phyloP scores from a whole-genome alignment of 225 moss, liverwort and hornwort species.

The Sphagnum contortum region DNA sequence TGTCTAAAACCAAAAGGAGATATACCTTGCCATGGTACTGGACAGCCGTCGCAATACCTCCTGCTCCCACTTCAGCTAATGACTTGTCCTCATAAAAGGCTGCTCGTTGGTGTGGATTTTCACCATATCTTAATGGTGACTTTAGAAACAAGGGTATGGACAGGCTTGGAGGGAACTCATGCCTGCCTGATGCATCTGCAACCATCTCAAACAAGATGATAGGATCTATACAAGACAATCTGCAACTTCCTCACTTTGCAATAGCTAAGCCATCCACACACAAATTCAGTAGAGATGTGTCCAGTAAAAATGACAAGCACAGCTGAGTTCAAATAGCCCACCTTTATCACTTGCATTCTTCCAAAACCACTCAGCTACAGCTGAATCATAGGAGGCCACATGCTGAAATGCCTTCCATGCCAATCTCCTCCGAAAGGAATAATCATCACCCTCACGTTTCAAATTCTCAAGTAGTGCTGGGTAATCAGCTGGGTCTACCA shows the following conservation, averaged over 20 bases:
- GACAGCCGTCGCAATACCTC: slow-evolving; percentile 73
- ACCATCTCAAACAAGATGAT: no score
- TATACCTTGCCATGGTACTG: slow-evolving; percentile 96
- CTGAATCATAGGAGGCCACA: slow-evolving; percentile 75
- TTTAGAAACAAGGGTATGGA: slow-evolving; percentile 72
- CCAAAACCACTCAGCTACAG: slow-evolving; percentile 98
- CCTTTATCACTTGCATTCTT: slow-evolving; percentile 15
- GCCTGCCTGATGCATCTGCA: slow-evolving; percentile 1
- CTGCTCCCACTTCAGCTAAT: slow-evolving; percentile 63
- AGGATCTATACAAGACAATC: no score
- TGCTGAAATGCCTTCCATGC: slow-evolving; percentile 99
- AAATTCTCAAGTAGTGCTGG: slow-evolving; percentile 51
- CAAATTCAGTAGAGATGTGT: no score
- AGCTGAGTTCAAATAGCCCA: no score
- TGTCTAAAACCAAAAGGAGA: neutral
- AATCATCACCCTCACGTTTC: slow-evolving; percentile 50
- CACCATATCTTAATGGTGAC: slow-evolving; percentile 76
- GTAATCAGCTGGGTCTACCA: slow-evolving; percentile 93
- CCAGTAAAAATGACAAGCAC: no score
- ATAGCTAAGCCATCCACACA: no score
- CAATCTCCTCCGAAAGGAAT: slow-evolving; percentile 57
- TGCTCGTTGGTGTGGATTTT: slow-evolving; percentile 92
- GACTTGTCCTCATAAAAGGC: slow-evolving; percentile 88
- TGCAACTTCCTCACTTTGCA: no score
- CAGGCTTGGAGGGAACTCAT: slow-evolving; percentile 70